phyloP scores from a whole-genome alignment of 768 basidiomycete species.

The Obba rivulosa region DNA sequence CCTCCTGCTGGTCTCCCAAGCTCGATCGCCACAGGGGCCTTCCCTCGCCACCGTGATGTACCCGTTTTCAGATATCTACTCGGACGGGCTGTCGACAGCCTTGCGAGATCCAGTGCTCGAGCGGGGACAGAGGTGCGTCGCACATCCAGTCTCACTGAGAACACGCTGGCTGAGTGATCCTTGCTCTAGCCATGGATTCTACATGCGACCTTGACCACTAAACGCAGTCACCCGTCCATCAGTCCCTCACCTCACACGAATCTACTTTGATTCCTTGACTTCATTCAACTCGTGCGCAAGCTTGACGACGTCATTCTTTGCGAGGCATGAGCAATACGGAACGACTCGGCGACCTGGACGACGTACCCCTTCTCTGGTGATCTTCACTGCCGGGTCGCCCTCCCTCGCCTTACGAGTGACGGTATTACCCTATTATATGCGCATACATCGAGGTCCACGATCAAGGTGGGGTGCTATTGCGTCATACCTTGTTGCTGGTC shows the following conservation, averaged over 20 bases:
- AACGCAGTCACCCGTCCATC: no score
- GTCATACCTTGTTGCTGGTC: slow-evolving; percentile 37
- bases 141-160: no score
- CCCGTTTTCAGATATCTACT: no score
- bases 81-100: no score
- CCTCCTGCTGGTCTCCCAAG: no score
- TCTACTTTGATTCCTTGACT: slow-evolving; percentile 27
- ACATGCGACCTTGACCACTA: no score
- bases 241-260: not conserved
- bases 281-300: slow-evolving; percentile 44
- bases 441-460: not conserved
- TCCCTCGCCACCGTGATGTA: no score
- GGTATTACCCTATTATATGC: slow-evolving; percentile 32
- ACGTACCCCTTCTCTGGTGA: slow-evolving; percentile 39
- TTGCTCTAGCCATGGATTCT: no score
- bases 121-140: no score
- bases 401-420: slow-evolving; percentile 37
- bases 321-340: not conserved
- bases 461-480: not conserved
- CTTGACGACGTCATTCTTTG: slow-evolving; percentile 47
- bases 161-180: no score
- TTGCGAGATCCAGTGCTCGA: no score
- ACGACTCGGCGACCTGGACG: not conserved
- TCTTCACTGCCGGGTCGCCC: slow-evolving; percentile 46
- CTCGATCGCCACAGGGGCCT: no score